Conservation (phyloP, 148 eudicot genomes). For the Nyssa sinensis region DNA sequence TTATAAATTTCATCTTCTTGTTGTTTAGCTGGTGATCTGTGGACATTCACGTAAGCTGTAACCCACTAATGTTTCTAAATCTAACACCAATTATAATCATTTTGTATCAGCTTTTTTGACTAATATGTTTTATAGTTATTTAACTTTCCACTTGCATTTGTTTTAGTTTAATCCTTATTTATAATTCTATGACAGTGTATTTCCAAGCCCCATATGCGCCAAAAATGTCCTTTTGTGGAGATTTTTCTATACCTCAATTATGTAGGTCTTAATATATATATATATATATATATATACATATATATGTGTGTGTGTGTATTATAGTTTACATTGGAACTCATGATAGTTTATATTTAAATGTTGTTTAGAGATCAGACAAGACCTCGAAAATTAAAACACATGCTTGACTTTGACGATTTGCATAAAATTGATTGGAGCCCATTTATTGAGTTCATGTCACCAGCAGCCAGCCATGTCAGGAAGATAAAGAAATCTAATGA, state of each 20-base stretch:
- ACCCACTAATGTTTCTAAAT: too few relatives aligned
- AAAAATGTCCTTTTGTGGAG: not conserved
- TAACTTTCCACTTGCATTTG: not conserved
- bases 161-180: not conserved
- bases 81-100: too few relatives aligned
- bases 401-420: not conserved
- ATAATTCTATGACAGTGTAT: not conserved
- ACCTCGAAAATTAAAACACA: constrained; percentile 1
- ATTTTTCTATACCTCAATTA: not conserved
- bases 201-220: not conserved
- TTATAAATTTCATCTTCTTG: too few relatives aligned
- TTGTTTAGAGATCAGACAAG: not conserved
- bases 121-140: not conserved
- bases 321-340: not conserved
- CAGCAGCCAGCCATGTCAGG: too few relatives aligned
- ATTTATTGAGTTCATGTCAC: too few relatives aligned
- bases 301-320: too few relatives aligned
- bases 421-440: not conserved
- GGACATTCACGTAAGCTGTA: too few relatives aligned
- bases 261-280: not conserved
- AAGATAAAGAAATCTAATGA: too few relatives aligned
- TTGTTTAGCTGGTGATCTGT: too few relatives aligned
- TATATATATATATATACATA: not conserved
- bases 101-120: not conserved
- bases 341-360: not conserved